Percentiles rank a stretch among this genome's conserved stretches.
Conservation (phyloP, 176 grass and related monocot genomes). For the Cenchrus fungigraminus region DNA sequence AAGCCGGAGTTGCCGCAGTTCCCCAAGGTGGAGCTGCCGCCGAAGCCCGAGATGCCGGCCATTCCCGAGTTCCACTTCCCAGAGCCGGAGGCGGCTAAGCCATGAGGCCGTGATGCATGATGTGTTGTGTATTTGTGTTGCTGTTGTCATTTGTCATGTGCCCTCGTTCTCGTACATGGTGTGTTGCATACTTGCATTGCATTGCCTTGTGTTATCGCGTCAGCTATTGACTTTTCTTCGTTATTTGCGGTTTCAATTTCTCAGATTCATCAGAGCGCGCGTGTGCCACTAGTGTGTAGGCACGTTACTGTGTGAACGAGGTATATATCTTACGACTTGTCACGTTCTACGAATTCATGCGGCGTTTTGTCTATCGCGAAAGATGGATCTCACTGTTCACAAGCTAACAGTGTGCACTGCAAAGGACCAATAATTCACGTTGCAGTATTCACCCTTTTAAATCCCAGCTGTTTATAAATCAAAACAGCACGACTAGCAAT, state of each 20-base stretch:
- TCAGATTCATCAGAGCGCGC: background rate
- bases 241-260: background rate
- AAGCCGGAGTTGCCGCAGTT: conserved; percentile 16
- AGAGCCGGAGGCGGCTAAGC: conserved; percentile 28
- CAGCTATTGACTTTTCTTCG: background rate
- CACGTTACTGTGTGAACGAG: too few relatives aligned
- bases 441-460: too few relatives aligned
- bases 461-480: too few relatives aligned
- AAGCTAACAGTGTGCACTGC: too few relatives aligned
- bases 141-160: background rate
- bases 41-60: conserved; percentile 8
- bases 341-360: too few relatives aligned
- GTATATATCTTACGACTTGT: too few relatives aligned
- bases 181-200: background rate
- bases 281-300: too few relatives aligned
- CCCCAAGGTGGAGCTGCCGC: background rate
- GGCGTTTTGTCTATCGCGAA: too few relatives aligned
- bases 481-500: too few relatives aligned
- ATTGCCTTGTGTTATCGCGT: background rate
- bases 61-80: conserved; percentile 40
- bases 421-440: too few relatives aligned
- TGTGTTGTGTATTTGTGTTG: background rate
- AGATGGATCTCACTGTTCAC: too few relatives aligned
- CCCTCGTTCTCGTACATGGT: too few relatives aligned
- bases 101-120: background rate